Evolutionary conservation across 768 basidiomycete genomes (phyloP), one percentile per base, ranked within the genome.

Genomic region (Boletus speciosus): DNA sequence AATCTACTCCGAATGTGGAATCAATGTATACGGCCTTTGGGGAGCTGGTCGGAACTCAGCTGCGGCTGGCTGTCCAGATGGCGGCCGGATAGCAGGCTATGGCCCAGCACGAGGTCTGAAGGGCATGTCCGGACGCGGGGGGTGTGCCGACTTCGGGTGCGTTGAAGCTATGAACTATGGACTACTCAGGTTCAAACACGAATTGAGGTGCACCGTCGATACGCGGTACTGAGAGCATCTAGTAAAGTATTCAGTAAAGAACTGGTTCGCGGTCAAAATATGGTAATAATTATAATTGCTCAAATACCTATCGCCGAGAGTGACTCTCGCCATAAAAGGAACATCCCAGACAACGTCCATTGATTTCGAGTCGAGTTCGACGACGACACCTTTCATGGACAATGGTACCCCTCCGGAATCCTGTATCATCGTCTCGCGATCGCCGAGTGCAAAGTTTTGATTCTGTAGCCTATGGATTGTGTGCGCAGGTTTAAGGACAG

Each of bases 271-370:
- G 11, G n/a, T 23, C 10, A n/a, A 43, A 8, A 11, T 31, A 12
- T 29, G 7, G 16, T 16, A 19, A 25, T 3, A 25, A 47, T 8
- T 14, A 25, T 3, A 25, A 47, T 8, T 14, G 32, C 12, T 29
- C 29, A 39, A 37, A 64, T 61, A 93, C 90, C 94, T 78, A 63
- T 90, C 25, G 25, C 25, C 25, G 25, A 25, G 25, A 25, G 90
- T 97, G 3, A 81, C 79, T 6, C 97, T 97, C 21, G 93, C 85
- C 83, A 99, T 91, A 73, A 99, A 98, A 1, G 93, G 81, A 23
- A 88, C 86, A 68, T 99, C 97, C 91, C 97, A 98, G 0, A 96
- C 81, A 21, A 98, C 88, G 68, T 98, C 97, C 81, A 98, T 88
- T 4, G 88, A 83, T 65, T 87, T 90, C 3, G 86, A 73, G 62